Conservation (phyloP, 2,329 filamentous ascomycete species). For the Monosporascus sp. region DNA sequence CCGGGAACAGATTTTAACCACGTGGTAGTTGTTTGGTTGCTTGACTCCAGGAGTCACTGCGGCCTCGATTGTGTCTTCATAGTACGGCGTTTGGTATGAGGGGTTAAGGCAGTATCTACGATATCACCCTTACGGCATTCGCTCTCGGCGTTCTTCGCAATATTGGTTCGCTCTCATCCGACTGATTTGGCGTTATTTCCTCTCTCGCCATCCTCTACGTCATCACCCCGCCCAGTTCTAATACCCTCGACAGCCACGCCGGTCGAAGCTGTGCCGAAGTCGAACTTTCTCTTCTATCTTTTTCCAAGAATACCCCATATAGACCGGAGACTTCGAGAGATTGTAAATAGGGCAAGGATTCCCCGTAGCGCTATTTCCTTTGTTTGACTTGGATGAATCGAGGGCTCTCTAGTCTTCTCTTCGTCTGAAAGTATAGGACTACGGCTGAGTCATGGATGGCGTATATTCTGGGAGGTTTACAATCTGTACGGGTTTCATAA, state of each 20-base stretch:
- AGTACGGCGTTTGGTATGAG: conserved; percentile 27
- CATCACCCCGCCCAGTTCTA: conserved; percentile 21
- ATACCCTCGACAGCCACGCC: conserved; percentile 22
- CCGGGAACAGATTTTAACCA: conserved; percentile 57
- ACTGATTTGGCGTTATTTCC: conserved; percentile 18
- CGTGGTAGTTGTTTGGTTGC: conserved; percentile 17
- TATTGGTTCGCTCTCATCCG: conserved; percentile 22
- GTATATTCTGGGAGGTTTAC: neutral
- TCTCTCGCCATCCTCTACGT: conserved; percentile 14
- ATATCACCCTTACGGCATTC: conserved; percentile 23
- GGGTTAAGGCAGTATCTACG: conserved; percentile 16
- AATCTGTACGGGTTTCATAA: neutral
- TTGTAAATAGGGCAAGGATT: conserved; percentile 20
- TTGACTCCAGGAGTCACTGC: conserved; percentile 3
- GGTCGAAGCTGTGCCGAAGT: conserved; percentile 11
- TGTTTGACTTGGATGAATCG: conserved; percentile 19
- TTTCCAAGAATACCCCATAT: conserved; percentile 27
- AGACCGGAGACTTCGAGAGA: conserved; percentile 20
- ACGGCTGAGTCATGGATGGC: neutral
- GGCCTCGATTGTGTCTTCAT: conserved; percentile 24
- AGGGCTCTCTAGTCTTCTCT: conserved; percentile 6
- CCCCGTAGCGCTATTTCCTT: conserved; percentile 25
- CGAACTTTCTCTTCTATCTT: conserved; percentile 9
- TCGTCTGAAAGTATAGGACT: neutral
- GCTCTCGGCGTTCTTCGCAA: conserved; percentile 20